Evolutionary conservation across 2,329 filamentous ascomycete species (phyloP), one percentile per base, ranked within the genome.

Genomic region (Dactylellina drechsleri): DNA sequence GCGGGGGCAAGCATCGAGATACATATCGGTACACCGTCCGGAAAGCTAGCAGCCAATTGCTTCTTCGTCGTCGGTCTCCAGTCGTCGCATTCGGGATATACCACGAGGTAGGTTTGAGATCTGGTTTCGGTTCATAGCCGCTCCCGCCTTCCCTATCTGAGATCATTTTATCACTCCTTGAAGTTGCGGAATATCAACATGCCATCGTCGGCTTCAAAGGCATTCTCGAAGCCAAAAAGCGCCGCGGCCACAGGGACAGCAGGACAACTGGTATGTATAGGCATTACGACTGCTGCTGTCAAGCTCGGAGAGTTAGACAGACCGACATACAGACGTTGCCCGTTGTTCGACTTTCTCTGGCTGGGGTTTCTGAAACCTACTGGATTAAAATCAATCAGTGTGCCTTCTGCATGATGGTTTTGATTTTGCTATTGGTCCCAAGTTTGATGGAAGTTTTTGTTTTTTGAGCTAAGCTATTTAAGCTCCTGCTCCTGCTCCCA

Each of bases 61-160:
- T 54, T 43, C 45, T 36, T 36, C 15, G 43, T 47, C 16, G 43
- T 47, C 43, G n/a, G 16, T 47, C 13, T n/a, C 5, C 13, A 47
- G 57, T 67, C 70, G 62, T 74, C 62, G 70, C 70, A 66, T 20
- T 74, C 64, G 64, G 64, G 41, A 52, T 50, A 13, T 28, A 62
- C 62, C 66, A 74, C 61, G 70, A 74, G 70, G 70, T 74, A 74
- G 57, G 70, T 74, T 20, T 47, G 31, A 45, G 36, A 58, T 36
- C 50, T 41, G 31, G 40, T 53, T 68, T 59, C 65, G 57, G 23
- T 43, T 68, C 65, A 43, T 49, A 45, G 52, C 43, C 56, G 47
- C 41, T 43, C 58, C 65, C 56, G 56, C 40, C 40, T 45, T 57
- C 64, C 54, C 45, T 53, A 58, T 47, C 43, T 18, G 47, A 20